Percentiles rank a stretch among this genome's conserved stretches.
phyloP scores from a whole-genome alignment of 2,329 filamentous ascomycete species.

The Aspergillus brasiliensis region DNA sequence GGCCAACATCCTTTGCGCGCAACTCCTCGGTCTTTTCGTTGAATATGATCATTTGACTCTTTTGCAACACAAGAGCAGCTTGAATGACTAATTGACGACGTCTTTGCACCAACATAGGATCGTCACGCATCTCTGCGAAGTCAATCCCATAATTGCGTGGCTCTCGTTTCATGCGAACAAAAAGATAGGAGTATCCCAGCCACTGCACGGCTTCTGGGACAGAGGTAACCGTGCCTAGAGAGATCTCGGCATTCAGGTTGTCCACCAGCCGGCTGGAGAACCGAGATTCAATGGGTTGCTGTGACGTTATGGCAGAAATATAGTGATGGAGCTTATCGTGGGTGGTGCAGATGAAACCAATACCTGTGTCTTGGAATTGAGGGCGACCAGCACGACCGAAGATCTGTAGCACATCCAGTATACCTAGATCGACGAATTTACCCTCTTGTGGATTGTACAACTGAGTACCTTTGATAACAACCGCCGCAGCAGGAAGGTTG shows the following conservation, averaged over 20 bases:
- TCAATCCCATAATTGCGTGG: constrained; percentile 93
- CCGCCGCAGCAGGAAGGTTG: constrained; percentile 93
- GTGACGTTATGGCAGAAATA: constrained; percentile 86
- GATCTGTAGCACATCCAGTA: constrained; percentile 94
- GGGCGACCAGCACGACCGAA: constrained; percentile 97
- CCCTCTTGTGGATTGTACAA: constrained; percentile 95
- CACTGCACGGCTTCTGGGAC: constrained; percentile 92
- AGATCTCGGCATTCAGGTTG: constrained; percentile 93
- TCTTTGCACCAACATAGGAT: constrained; percentile 82
- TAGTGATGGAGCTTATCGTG: constrained; percentile 94
- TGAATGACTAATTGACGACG: constrained; percentile 84
- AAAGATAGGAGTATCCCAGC: constrained; percentile 97
- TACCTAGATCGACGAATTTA: constrained; percentile 94
- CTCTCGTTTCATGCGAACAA: constrained; percentile 92
- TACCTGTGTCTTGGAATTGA: constrained; percentile 95
- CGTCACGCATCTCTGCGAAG: constrained; percentile 85
- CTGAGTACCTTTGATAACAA: constrained; percentile 97
- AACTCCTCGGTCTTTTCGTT: constrained; percentile 93
- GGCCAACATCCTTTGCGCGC: constrained; percentile 88
- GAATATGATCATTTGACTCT: constrained; percentile 98
- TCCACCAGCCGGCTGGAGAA: constrained; percentile 94
- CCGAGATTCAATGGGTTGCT: constrained; percentile 95
- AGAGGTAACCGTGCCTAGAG: constrained; percentile 91
- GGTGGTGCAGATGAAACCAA: constrained; percentile 96
- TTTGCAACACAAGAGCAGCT: constrained; percentile 81